Percentiles rank a stretch among this genome's conserved stretches.
Evolutionary conservation across 306 rosid species (phyloP).

Genomic region (Malus asiatica): DNA sequence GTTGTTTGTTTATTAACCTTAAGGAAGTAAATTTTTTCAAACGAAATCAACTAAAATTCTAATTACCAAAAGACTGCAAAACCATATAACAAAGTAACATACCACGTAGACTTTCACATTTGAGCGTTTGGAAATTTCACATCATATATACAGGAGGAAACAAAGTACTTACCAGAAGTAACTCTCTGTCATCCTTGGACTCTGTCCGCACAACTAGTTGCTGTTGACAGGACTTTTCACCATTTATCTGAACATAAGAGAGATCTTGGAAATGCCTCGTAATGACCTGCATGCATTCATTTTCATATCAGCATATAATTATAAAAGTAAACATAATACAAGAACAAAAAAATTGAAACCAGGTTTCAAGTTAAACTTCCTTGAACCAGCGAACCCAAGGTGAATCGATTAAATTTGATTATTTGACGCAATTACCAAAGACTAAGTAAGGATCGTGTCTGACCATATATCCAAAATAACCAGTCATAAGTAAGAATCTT

Average conservation of each 20-base stretch:
- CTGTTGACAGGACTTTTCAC: slow-evolving; percentile 42
- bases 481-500: background rate
- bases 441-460: background rate
- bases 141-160: background rate
- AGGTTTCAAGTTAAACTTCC: background rate
- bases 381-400: background rate
- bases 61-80: background rate
- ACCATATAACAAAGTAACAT: background rate
- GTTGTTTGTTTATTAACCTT: background rate
- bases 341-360: background rate
- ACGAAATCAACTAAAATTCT: background rate
- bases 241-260: slow-evolving; percentile 38
- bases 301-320: background rate
- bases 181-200: slow-evolving; percentile 56
- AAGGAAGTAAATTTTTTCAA: background rate
- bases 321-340: background rate
- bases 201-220: slow-evolving; percentile 59
- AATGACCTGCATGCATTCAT: slow-evolving; percentile 60
- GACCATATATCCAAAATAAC: background rate
- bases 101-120: background rate
- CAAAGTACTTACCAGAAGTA: slow-evolving; percentile 52
- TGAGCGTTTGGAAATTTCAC: background rate
- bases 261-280: slow-evolving; percentile 64
- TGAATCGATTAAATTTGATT: background rate
- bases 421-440: background rate